Evolutionary conservation across 2,329 filamentous ascomycete genomes (phyloP).

Genomic region (Lachnellula occidentalis): DNA sequence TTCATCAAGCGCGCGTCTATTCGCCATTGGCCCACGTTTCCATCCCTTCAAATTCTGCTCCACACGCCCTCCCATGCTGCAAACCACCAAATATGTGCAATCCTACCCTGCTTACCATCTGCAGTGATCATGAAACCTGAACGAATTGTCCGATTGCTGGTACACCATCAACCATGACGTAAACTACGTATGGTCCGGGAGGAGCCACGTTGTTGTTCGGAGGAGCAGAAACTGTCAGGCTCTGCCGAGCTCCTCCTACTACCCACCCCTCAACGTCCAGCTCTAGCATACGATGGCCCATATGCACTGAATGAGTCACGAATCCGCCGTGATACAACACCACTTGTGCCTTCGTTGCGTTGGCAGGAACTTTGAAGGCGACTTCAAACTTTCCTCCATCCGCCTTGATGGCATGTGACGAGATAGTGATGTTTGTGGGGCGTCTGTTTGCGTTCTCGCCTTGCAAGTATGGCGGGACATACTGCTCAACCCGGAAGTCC

Average conservation of each 20-base stretch:
- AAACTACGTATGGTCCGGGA: constrained; percentile 55
- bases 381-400: constrained; percentile 42
- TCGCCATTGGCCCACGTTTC: constrained; percentile 4
- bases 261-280: constrained; percentile 45
- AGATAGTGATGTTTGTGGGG: constrained; percentile 43
- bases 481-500: constrained; percentile 57
- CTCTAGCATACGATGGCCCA: constrained; percentile 54
- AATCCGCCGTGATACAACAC: constrained; percentile 54
- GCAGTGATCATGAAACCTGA: constrained; percentile 14
- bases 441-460: constrained; percentile 43
- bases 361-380: constrained; percentile 40
- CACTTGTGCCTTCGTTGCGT: constrained; percentile 41
- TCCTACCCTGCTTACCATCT: neutral
- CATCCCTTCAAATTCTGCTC: neutral
- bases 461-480: constrained; percentile 54
- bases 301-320: constrained; percentile 55
- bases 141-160: constrained; percentile 30
- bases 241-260: constrained; percentile 37
- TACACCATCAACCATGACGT: constrained; percentile 40
- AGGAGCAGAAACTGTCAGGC: constrained; percentile 47
- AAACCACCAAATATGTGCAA: neutral
- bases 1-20: neutral
- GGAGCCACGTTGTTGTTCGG: constrained; percentile 50
- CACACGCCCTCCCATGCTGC: neutral
- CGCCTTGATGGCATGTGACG: constrained; percentile 36